Evolutionary conservation across 768 basidiomycete species (phyloP), one percentile per base, ranked within the genome.

Genomic region (Xerocomus brunneocitrinus): DNA sequence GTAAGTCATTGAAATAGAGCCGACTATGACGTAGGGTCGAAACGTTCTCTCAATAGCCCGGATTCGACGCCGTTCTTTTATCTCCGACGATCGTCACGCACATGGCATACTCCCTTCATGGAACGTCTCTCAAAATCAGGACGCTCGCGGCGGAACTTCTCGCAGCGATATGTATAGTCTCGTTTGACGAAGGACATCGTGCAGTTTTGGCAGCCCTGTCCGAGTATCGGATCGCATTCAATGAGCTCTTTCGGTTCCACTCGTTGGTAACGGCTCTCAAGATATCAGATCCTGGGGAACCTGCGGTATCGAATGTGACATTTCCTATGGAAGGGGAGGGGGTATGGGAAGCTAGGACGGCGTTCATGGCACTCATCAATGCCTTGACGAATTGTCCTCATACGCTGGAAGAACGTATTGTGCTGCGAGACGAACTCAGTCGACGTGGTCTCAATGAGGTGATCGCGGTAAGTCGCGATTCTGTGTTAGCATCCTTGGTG

Each of bases 361-460:
- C 86, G 4, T 79, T 81, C 10, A 83, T 95, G 84, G 78, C 83
- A 0, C 74, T 97, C 32, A 65, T 94, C 58, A 94, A 92, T 64
- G 86, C 91, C 2, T 61, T 95, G 22, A 83, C 84, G 10, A 89
- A 84, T 59, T 85, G 82, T 60, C 84, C 88, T 0, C 83, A 91
- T 46, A 77, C 78, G 3, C 67, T 95, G 24, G 93, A 95, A 61
- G 87, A 90, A 42, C 77, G 94, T 5, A 78, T 92, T 27, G 56
- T 85, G 53, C 73, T 95, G 16, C 76, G 93, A 35, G 92, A 95
- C 51, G 94, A 98, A 70, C 80, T 97, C 51, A 75, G 79, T 7
- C 75, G 91, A 34, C 74, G 92, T 58, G 93, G 93, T 0, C 64
- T 98, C 52, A 90, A 91, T 59, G 89, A 95, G 65, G 77, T 80